phyloP scores from a whole-genome alignment of 768 basidiomycete species.

The Kwoniella bestiolae region DNA sequence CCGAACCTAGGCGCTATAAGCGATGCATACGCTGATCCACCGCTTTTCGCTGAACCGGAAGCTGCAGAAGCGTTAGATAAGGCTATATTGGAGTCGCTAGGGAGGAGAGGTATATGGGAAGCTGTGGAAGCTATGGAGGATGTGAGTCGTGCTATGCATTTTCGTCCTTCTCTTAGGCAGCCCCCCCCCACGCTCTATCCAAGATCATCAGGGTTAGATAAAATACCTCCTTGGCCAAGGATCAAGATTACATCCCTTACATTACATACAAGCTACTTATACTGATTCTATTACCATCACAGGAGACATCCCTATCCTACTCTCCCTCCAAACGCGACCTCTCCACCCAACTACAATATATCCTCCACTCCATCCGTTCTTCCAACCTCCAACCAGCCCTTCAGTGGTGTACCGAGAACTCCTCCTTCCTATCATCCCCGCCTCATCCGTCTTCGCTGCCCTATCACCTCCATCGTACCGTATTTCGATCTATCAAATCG shows the following conservation, averaged over 20 bases:
- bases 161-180: too few relatives aligned
- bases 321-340: slow-evolving; percentile 26
- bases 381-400: slow-evolving; percentile 67
- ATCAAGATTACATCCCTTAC: too few relatives aligned
- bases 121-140: slow-evolving; percentile 48
- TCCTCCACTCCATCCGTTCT: slow-evolving; percentile 35
- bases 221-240: too few relatives aligned
- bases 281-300: neutral
- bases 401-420: slow-evolving; percentile 75
- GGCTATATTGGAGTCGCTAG: slow-evolving; percentile 49
- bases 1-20: slow-evolving; percentile 45
- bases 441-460: slow-evolving; percentile 77
- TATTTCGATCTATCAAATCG: slow-evolving; percentile 75
- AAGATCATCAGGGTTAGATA: too few relatives aligned
- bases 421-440: slow-evolving; percentile 66
- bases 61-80: slow-evolving; percentile 42
- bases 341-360: slow-evolving; percentile 38
- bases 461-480: slow-evolving; percentile 86
- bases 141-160: too few relatives aligned
- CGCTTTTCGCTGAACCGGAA: slow-evolving; percentile 45
- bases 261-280: too few relatives aligned
- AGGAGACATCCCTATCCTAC: slow-evolving; percentile 43
- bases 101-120: slow-evolving; percentile 50
- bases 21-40: slow-evolving; percentile 47
- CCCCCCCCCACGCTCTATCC: too few relatives aligned